Conservation (phyloP, 371 early-diverging fungal species). For the Mortierella sp. region DNA sequence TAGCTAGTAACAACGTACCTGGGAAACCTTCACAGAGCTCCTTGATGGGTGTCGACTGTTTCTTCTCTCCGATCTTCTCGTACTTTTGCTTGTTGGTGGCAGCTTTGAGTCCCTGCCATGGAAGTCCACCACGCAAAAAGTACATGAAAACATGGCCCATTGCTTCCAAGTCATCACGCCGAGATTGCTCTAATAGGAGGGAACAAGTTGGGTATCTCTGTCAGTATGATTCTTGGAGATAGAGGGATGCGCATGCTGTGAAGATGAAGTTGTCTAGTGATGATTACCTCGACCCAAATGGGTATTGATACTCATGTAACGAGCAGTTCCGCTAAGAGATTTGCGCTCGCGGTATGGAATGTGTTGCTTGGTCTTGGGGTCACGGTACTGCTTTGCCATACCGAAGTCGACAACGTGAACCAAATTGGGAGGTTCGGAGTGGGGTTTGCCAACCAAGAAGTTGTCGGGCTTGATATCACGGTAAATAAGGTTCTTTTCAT, state of each 20-base stretch:
- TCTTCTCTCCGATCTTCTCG: constrained; percentile 99
- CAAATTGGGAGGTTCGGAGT: constrained; percentile 92
- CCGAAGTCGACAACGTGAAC: constrained; percentile 99
- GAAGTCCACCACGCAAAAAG: constrained; percentile 97
- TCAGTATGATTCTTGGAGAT: no score
- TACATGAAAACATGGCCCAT: constrained; percentile 99
- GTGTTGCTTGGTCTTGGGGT: constrained; percentile 96
- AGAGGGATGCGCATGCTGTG: no score
- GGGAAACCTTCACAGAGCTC: constrained; percentile 97
- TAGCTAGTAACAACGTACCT: no score
- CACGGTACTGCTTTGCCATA: constrained; percentile 98
- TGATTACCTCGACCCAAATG: constrained; percentile 93
- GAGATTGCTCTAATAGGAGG: constrained; percentile 87
- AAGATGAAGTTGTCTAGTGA: no score
- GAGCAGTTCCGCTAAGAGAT: constrained; percentile 99
- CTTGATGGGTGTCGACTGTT: constrained; percentile 97
- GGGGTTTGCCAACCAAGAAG: constrained; percentile 98
- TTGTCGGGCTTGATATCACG: constrained; percentile 98
- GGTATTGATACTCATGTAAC: constrained; percentile 99
- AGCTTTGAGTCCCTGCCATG: constrained; percentile 99
- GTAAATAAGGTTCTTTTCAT: constrained; percentile 88
- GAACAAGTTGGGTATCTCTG: not conserved
- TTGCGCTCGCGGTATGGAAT: constrained; percentile 98
- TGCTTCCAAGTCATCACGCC: constrained; percentile 99
- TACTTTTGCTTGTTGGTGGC: constrained; percentile 99